Base-by-base conservation (phyloP, 179 eudicot genomes). In the Beta lomatogona region DNA sequence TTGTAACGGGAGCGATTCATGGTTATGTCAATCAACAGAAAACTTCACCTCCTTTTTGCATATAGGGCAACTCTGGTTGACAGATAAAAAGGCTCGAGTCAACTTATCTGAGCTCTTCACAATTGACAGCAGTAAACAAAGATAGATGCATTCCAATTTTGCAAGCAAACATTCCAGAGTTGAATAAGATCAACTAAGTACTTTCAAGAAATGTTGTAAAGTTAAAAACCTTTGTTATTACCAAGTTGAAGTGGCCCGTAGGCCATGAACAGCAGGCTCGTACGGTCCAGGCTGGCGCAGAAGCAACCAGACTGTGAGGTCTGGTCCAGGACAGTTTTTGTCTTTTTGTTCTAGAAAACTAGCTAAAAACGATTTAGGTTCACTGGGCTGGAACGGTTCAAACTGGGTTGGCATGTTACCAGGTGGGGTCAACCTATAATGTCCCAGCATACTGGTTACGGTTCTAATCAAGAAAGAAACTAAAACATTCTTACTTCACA, bases 31-130 rank as follows among this genome's bases (percentile, higher is more conserved):
- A 50, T 80, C 78, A 77, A 54, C 71, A 50, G 76, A 73, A 12
- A 55, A 59, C 71, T 36, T 44, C 21, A 90, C 85, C 81, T 90
- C 91, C 76, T 82, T 82, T 66, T 85, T 85, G 86, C 92, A 90
- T 80, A 90, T 79, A 6, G 92, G 92, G 86, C 92, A 89, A 60
- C 66, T 79, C 92, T 90, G 80, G 9, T 28, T 28, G 31, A 74
- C 41, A 65, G n/a, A 45, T 54, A 75, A 19, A 75, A 13, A 28
- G 2, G 53, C 16, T 41, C 18, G 25, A 15, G 15, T 81, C 63
- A 75, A 9, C 21, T 54, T 4, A 2, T 70, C 19, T 0, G 18
- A 45, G n/a, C 28, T 19, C 73, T 41, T 44, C 9, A n/a, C 16
- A 28, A 28, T 28, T 14, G 11, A 64, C 41, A 28, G 16, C 0